Evolutionary conservation across 345 rosid species (phyloP).

Genomic region (Heritiera fomes): DNA sequence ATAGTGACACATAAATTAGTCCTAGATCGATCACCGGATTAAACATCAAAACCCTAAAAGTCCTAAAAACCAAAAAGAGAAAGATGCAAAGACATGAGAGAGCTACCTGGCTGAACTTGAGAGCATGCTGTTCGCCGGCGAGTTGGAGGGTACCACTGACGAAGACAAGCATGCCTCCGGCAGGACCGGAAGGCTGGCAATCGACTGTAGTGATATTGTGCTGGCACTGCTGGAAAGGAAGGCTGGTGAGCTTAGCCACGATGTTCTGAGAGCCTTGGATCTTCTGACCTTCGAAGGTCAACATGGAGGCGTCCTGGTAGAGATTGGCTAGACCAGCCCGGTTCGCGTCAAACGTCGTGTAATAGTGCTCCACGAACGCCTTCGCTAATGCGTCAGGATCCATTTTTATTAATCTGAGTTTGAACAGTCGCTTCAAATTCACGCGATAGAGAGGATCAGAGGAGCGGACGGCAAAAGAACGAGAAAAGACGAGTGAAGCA

Average conservation of each 20-base stretch:
- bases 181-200: conserved; percentile 92
- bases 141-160: conserved; percentile 92
- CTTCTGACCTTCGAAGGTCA: conserved; percentile 96
- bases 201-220: conserved; percentile 83
- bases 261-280: conserved; percentile 75
- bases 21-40: conserved; percentile 25
- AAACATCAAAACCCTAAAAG: conserved; percentile 12
- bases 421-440: conserved; percentile 23
- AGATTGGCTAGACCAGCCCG: conserved; percentile 61
- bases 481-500: neutral
- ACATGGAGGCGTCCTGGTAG: conserved; percentile 84
- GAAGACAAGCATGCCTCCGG: conserved; percentile 88
- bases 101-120: conserved; percentile 91
- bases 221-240: conserved; percentile 94
- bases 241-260: conserved; percentile 76
- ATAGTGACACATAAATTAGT: conserved; percentile 15
- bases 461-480: neutral
- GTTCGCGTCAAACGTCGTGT: conserved; percentile 75
- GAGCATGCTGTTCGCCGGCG: conserved; percentile 87
- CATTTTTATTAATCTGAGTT: conserved; percentile 36
- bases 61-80: conserved; percentile 7
- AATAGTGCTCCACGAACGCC: conserved; percentile 95
- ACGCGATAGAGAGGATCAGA: conserved; percentile 22
- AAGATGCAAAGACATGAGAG: neutral
- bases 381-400: conserved; percentile 81